Evolutionary conservation across 345 rosid species (phyloP), one percentile per base, ranked within the genome.

Genomic region (Gossypium longicalyx): DNA sequence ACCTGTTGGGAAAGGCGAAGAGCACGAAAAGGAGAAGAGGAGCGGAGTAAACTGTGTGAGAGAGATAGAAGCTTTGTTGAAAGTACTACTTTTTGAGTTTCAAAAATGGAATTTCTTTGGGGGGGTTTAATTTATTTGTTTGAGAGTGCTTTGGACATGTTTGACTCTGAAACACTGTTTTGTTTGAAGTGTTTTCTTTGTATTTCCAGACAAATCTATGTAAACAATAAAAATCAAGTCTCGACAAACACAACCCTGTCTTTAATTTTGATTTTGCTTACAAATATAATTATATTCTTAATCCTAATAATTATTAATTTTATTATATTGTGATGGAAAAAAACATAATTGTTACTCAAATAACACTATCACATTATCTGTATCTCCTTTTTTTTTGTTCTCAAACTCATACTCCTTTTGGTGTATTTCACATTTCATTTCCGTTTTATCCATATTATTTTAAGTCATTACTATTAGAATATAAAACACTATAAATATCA

Each of bases 1-100:
- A 67, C 71, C 56, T 67, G 20, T 23, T 48, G 63, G 71, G 56
- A 67, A 43, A 43, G 52, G 52, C 20, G 16, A 43, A 43, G 49
- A 43, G 51, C 51, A n/a, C 5, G 67, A 41, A 19, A 65, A 27
- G 3, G 19, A 23, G 20, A 48, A 22, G 71, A 66, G 9, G 11
- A 34, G 38, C 38, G 8, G 34, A 44, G 29, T 22, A 25, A 54
- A 7, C 12, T 12, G 7, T 2, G 29, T n/a, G 70, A 44, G 70
- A 20, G 29, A 65, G 23, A 12, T 11, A 3, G 45, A 22, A 65
- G 49, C 56, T 47, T 47, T 67, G 56, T 19, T 41, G 27, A 4
- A 65, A 65, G 13, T 41, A 43, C 13, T 57, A 8, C 13, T 19
- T 63, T 34, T 34, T 38, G 67, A 62, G 47, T 63, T 63, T 63